Percentiles rank a stretch among this genome's conserved stretches.
These are phyloP conservation scores for Auricularia heimuer DNA, from an alignment of 768 basidiomycete species.

Conservation along the genomic window DNA sequence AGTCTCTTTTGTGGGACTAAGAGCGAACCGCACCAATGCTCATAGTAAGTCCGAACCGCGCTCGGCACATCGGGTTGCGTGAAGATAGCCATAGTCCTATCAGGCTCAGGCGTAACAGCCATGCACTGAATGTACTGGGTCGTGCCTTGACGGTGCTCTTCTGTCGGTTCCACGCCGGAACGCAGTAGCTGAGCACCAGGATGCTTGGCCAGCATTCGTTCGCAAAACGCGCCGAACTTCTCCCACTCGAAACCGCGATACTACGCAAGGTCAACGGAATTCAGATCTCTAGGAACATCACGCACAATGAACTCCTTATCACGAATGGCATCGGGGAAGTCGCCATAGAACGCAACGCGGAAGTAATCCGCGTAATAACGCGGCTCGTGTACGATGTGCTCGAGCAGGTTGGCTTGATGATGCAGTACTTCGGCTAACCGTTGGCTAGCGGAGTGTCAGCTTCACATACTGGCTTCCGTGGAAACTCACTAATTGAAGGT, in stretches of 20 bases:
- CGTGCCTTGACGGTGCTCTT: constrained; percentile 67
- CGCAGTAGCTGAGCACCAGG: constrained; percentile 75
- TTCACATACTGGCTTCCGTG: no score
- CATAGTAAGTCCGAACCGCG: constrained; percentile 76
- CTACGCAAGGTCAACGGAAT: constrained; percentile 25
- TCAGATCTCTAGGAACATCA: constrained; percentile 10
- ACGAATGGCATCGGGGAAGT: constrained; percentile 74
- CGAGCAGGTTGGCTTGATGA: constrained; percentile 79
- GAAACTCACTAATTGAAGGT: constrained; percentile 79
- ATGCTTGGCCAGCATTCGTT: constrained; percentile 85
- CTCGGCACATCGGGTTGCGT: constrained; percentile 74
- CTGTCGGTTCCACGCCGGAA: constrained; percentile 61
- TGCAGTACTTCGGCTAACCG: constrained; percentile 77
- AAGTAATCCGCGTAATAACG: constrained; percentile 90
- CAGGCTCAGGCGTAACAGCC: constrained; percentile 75
- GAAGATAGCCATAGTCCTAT: constrained; percentile 68
- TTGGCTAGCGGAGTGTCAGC: constrained; percentile 32
- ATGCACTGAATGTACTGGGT: constrained; percentile 87
- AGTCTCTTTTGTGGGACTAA: no score
- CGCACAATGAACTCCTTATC: constrained; percentile 86
- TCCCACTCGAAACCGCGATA: constrained; percentile 96
- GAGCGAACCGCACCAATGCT: constrained; percentile 50
- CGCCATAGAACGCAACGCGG: constrained; percentile 87
- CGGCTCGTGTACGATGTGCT: constrained; percentile 75
- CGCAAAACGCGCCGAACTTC: constrained; percentile 81